Base-by-base conservation (phyloP, 371 early-diverging fungal genomes). In the Batkoa obscura region DNA sequence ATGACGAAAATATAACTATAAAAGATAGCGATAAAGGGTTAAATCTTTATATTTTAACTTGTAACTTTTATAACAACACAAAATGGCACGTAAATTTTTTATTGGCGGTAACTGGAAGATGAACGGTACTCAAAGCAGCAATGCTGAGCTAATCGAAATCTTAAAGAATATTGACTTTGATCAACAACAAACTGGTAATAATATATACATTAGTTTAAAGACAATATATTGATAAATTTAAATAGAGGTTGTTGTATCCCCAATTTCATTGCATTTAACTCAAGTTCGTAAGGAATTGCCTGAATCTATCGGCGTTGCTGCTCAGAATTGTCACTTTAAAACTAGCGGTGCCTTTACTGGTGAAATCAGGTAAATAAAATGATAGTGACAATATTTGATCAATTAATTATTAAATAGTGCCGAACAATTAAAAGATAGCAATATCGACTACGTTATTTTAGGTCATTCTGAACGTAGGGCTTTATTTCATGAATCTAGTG, bases 381-480 rank as follows among this genome's bases (percentile, higher is more conserved):
- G 34, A 57, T 50, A 58, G 38, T 54, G 39, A 36, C 23, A 49
- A 39, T 56, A 1, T 33, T 23, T 23, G 43, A 5, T 55, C 17
- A 54, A 55, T 51, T 54, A 31, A 59, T 55, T 58, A 35, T 45
- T 38, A 38, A 6, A 39, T 61, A 83, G 91, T 67, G 80, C 91
- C 61, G 86, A 86, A 64, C 86, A 92, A 79, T 78, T 99, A 64
- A 93, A 90, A 76, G 99, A 99, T 65, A 69, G 94, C 52, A 80
- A 79, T 59, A 85, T 94, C 66, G 77, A 86, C 59, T 98, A 94
- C 92, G 88, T 86, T 56, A 86, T 99, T 60, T 74, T 99, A 60
- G 99, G 99, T 59, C 99, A 99, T 83, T 97, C 97, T 62, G 99
- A 99, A 72, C 88, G 99, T 66, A 83, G 98, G 65, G 84, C 80